These are phyloP conservation scores for Rhizopus sp. DNA, from an alignment of 371 early-diverging fungal genomes.

Conservation along the genomic window DNA sequence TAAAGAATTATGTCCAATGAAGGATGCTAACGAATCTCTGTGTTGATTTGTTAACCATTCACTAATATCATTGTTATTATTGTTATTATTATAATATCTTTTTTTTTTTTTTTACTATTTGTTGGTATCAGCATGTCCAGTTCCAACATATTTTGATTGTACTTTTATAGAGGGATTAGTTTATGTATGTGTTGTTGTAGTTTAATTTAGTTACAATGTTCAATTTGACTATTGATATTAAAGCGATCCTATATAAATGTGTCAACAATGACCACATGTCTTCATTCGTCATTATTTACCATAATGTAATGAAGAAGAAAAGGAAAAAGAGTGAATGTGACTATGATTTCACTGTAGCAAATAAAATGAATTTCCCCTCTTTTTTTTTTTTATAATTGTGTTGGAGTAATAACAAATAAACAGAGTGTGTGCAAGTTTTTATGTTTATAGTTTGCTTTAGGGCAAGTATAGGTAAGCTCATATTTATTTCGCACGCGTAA, in stretches of 20 bases:
- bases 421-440: too few relatives aligned
- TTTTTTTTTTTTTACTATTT: constrained; percentile 63
- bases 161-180: constrained; percentile 40
- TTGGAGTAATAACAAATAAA: too few relatives aligned
- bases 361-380: too few relatives aligned
- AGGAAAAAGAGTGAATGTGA: too few relatives aligned
- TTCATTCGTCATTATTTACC: background rate
- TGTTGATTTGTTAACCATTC: constrained; percentile 89
- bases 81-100: background rate
- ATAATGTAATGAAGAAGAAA: too few relatives aligned
- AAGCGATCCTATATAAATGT: constrained; percentile 58
- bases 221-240: constrained; percentile 81
- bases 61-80: constrained; percentile 37
- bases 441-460: too few relatives aligned
- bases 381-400: too few relatives aligned
- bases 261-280: constrained; percentile 4
- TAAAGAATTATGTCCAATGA: constrained; percentile 76
- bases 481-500: too few relatives aligned
- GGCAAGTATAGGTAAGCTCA: too few relatives aligned
- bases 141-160: constrained; percentile 88
- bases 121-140: constrained; percentile 92
- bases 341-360: too few relatives aligned
- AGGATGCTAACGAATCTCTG: constrained; percentile 81
- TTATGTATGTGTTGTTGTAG: background rate
- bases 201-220: constrained; percentile 62